These are phyloP conservation scores for Echinosophora koreensis DNA, from an alignment of 306 rosid genomes.

Conservation along the genomic window DNA sequence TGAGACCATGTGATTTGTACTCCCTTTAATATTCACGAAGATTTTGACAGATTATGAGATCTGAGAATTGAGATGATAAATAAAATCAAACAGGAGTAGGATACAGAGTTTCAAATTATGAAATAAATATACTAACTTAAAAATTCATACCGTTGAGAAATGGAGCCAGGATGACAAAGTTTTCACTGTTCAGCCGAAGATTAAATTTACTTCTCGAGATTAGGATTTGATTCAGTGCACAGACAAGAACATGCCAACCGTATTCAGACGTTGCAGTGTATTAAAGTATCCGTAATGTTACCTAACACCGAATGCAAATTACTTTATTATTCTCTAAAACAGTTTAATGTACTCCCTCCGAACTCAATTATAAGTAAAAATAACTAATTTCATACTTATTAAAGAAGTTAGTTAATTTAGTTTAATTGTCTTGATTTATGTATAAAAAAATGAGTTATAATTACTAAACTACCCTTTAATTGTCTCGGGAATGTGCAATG, in stretches of 20 bases:
- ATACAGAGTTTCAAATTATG: neutral
- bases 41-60: slow-evolving; percentile 8
- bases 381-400: too few relatives aligned
- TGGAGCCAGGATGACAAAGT: neutral
- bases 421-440: too few relatives aligned
- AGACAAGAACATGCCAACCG: neutral
- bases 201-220: neutral
- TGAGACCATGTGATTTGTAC: slow-evolving; percentile 27
- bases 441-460: too few relatives aligned
- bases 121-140: neutral
- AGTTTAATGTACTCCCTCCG: too few relatives aligned
- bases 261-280: neutral
- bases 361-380: too few relatives aligned
- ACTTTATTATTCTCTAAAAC: too few relatives aligned
- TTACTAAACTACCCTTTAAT: too few relatives aligned
- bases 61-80: neutral
- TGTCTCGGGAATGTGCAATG: too few relatives aligned
- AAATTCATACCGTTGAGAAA: neutral
- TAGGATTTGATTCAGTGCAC: neutral
- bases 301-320: too few relatives aligned
- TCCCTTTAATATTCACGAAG: neutral
- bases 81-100: neutral
- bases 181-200: neutral
- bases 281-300: neutral
- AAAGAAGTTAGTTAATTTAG: too few relatives aligned